Evolutionary conservation across 1,139 yeast genomes (phyloP), one percentile per base, ranked within the genome.

Genomic region (Saccharomycopsis hybrid): DNA sequence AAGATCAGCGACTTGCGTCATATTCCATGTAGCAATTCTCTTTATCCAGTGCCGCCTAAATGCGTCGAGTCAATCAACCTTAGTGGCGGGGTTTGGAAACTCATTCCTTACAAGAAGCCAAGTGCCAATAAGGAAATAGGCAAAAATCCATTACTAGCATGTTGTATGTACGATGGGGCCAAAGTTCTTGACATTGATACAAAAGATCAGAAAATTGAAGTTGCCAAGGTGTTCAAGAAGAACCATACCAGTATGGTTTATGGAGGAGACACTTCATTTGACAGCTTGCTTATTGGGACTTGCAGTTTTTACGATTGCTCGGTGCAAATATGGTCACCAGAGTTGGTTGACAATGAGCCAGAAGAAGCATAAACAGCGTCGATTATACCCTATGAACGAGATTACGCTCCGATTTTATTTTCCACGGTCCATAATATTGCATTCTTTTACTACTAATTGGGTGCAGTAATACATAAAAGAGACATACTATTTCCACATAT

Each of bases 161-260:
- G 97, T 61, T 88, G 97, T 62, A 92, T 92, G 97, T 90, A 92
- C 60, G 92, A 88, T 59, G 98, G 98, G 11, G 96, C 96, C 0
- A 72, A 90, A 51, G 69, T 89, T 1, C 65, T 86, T 1, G 65
- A 70, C 4, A 50, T 44, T 5, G 55, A 54, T 18, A 65, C 63
- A n/a, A 58, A 52, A 4, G 61, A 61, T 3, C 66, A 65, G 27
- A 61, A 63, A n/a, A 72, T 76, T 9, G 65, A 68, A 8, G 77
- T 83, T 0, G 60, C 63, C 3, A 65, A 71, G 28, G 76, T 73
- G 54, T 77, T 82, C 62, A 83, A 82, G 56, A 76, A 76, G 31
- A 85, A 84, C 28, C 97, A 92, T 63, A 82, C 80, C 45, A 87
- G 96, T 57, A 92, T 92, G 88, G 89, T 92, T 49, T 92, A 92